Evolutionary conservation across 139 green algal genomes (phyloP), one percentile per base, ranked within the genome.

Genomic region (Pleodorina starrii): DNA sequence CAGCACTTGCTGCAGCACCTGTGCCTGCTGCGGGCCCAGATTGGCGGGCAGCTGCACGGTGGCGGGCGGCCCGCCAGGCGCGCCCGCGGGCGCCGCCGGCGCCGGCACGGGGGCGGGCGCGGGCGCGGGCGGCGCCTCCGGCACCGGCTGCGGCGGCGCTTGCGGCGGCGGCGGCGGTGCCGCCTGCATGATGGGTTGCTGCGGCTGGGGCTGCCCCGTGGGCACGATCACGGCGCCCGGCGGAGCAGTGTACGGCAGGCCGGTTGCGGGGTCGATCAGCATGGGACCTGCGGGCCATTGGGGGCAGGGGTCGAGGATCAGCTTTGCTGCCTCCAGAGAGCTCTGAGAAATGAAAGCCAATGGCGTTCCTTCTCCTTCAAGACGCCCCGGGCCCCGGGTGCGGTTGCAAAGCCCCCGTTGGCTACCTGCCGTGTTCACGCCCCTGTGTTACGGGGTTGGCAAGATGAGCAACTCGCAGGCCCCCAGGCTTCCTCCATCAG

Each of bases 1-100:
- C 93, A 98, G 94, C 42, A 99, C 95, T 86, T 99, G 96, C 82
- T 97, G 90, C 79, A 99, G 82, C 54, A 99, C 81, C 60, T 87
- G 81, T 29, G 81, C 81, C 88, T 91, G 85, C 38, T 93, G 86
- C 17, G 59, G 35, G 19, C 73, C 69, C 43, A 77, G 72, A 54
- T 90, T 72, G 82, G 84, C 59, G 77, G 88, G 79, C 88, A 92
- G 88, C 77, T 79, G 79, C 50, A 87, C 60, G 29, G 40, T n/a
- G 3, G 60, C 86, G 71, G 44, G 74, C 42, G 92, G 90, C 38
- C 68, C 79, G 1, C 57, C 54, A 19, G 25, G 51, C 4, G 32
- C 23, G 35, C 51, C 48, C 17, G 51, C 78, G 5, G 54, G 29
- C 0, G 54, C 78, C 6, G 40, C 59, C 14, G 79, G 57, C 79